Evolutionary conservation across 805 yeast genomes (phyloP).

Genomic region (Starmerella floricola): DNA sequence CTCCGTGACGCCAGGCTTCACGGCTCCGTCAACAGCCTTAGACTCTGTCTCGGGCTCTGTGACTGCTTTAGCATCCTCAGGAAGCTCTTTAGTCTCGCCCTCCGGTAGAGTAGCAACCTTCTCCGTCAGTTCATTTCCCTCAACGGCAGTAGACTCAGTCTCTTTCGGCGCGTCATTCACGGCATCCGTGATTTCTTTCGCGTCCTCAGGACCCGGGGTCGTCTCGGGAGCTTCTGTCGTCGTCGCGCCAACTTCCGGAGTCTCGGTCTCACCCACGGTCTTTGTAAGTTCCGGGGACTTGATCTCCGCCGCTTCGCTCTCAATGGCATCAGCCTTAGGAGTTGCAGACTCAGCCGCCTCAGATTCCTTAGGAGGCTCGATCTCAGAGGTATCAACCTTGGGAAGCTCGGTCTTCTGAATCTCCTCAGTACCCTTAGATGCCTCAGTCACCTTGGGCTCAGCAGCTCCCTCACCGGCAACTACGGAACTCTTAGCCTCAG

Average conservation of each 20-base stretch:
- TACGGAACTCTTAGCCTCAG: too few relatives aligned
- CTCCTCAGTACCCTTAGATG: background rate
- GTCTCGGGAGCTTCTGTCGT: too few relatives aligned
- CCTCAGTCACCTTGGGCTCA: constrained; percentile 11
- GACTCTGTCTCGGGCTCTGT: background rate
- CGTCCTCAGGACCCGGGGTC: too few relatives aligned
- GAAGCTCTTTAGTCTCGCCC: too few relatives aligned
- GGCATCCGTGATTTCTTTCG: constrained; percentile 1
- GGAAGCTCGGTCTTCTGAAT: constrained; percentile 3
- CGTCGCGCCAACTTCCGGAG: too few relatives aligned
- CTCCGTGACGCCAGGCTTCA: constrained; percentile 2
- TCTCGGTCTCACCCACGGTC: too few relatives aligned
- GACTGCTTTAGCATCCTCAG: too few relatives aligned
- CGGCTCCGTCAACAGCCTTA: constrained; percentile 3
- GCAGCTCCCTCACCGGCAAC: constrained; percentile 8
- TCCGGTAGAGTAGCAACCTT: too few relatives aligned
- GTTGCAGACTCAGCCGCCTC: constrained; percentile 3
- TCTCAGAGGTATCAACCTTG: constrained; percentile 4
- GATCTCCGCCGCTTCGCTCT: constrained; percentile 4
- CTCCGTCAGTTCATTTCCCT: too few relatives aligned
- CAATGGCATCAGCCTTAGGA: constrained; percentile 27
- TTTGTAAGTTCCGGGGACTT: background rate
- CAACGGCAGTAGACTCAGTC: background rate
- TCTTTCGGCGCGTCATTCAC: too few relatives aligned
- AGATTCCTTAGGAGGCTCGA: constrained; percentile 8